A percentile compares a stretch with the other conserved stretches of the same genome.
phyloP scores from a whole-genome alignment of 1,284 basidiomycete species.

The Malassezia yamatoensis region DNA sequence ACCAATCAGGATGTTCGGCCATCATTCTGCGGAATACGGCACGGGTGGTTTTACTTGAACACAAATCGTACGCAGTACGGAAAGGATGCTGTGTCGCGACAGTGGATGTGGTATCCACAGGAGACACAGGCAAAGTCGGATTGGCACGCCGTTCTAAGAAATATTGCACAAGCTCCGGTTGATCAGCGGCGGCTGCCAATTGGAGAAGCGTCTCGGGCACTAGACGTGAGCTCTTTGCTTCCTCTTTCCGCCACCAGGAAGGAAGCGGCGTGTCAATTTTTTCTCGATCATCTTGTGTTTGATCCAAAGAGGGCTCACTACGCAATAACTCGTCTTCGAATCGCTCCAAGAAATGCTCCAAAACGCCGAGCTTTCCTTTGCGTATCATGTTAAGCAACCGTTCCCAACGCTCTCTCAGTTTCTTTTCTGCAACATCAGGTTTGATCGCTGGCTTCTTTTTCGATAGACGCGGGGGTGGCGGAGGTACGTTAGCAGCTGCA shows the following conservation, averaged over 20 bases:
- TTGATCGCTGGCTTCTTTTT: not conserved
- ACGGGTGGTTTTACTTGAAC: slow-evolving; percentile 60
- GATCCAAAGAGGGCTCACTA: slow-evolving; percentile 10
- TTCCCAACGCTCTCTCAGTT: slow-evolving; percentile 19
- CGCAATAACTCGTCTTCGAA: slow-evolving; percentile 55
- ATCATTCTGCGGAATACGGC: slow-evolving; percentile 80
- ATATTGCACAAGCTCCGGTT: slow-evolving; percentile 67
- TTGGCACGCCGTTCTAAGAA: slow-evolving; percentile 70
- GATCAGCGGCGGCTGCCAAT: slow-evolving; percentile 63
- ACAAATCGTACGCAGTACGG: slow-evolving; percentile 76
- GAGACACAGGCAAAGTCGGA: slow-evolving; percentile 61
- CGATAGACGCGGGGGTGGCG: not conserved
- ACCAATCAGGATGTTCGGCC: slow-evolving; percentile 65
- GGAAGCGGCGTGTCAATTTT: slow-evolving; percentile 31
- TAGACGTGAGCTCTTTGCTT: slow-evolving; percentile 18
- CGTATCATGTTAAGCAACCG: slow-evolving; percentile 75
- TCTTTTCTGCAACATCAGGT: slow-evolving; percentile 21
- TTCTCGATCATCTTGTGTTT: not conserved
- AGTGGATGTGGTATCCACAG: slow-evolving; percentile 11
- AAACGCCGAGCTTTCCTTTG: slow-evolving; percentile 70
- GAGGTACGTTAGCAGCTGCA: not conserved
- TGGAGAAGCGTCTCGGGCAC: slow-evolving; percentile 61
- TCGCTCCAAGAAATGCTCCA: slow-evolving; percentile 71
- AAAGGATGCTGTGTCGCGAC: slow-evolving; percentile 11
- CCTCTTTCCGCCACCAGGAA: slow-evolving; percentile 26